phyloP scores from a whole-genome alignment of 805 yeast genomes.

The Metschnikowia picachoensis region DNA sequence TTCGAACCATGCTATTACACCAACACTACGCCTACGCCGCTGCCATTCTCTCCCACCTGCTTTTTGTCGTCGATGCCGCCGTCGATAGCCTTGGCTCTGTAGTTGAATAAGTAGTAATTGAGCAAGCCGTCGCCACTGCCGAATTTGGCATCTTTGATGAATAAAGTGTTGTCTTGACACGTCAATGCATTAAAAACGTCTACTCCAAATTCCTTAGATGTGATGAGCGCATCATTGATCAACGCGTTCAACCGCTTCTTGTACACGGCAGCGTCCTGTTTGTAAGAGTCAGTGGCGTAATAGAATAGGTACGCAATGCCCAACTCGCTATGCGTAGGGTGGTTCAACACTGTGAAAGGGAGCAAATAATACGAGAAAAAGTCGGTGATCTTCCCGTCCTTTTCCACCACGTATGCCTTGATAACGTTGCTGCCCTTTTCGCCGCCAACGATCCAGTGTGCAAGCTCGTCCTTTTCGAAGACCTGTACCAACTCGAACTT shows the following conservation, averaged over 20 bases:
- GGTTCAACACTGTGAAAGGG: slow-evolving; percentile 78
- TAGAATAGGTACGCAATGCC: slow-evolving; percentile 88
- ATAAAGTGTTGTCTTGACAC: slow-evolving; percentile 81
- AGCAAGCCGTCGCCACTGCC: slow-evolving; percentile 92
- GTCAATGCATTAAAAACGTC: slow-evolving; percentile 95
- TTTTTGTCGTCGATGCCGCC: slow-evolving; percentile 72
- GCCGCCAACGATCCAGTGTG: slow-evolving; percentile 77
- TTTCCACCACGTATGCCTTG: slow-evolving; percentile 72
- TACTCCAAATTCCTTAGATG: slow-evolving; percentile 62
- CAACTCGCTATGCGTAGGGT: slow-evolving; percentile 58
- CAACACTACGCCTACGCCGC: slow-evolving; percentile 91
- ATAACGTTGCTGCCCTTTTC: slow-evolving; percentile 49
- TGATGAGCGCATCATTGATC: slow-evolving; percentile 69
- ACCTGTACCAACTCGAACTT: slow-evolving; percentile 71
- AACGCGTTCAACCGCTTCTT: slow-evolving; percentile 57
- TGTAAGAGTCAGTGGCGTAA: slow-evolving; percentile 63
- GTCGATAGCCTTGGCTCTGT: slow-evolving; percentile 70
- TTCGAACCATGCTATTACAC: slow-evolving; percentile 33
- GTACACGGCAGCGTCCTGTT: slow-evolving; percentile 38
- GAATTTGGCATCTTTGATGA: slow-evolving; percentile 78
- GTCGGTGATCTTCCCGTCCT: slow-evolving; percentile 70
- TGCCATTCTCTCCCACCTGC: slow-evolving; percentile 51
- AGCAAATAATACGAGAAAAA: slow-evolving; percentile 85
- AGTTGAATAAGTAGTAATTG: slow-evolving; percentile 89
- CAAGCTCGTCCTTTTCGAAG: slow-evolving; percentile 63